Evolutionary conservation across 1,139 yeast species (phyloP).

Genomic region (Arxiozyma bovina): DNA sequence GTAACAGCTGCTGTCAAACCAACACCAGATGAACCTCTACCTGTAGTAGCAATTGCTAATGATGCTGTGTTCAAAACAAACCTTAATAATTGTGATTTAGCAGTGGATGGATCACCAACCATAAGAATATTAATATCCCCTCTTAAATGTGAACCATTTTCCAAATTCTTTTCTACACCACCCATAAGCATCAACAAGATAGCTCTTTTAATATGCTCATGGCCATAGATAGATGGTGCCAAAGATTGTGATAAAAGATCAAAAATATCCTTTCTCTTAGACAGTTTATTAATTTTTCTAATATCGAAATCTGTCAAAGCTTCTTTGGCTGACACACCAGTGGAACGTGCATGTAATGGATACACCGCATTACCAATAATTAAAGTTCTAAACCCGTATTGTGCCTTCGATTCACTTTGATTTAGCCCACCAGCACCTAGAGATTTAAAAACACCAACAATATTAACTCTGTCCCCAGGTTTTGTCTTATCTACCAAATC

Average conservation of each 20-base stretch:
- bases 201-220: constrained; percentile 84
- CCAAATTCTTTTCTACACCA: constrained; percentile 89
- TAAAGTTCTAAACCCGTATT: constrained; percentile 69
- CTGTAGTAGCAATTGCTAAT: constrained; percentile 95
- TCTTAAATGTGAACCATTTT: constrained; percentile 92
- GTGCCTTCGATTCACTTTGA: constrained; percentile 37
- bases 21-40: constrained; percentile 98
- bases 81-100: constrained; percentile 89
- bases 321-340: constrained; percentile 75
- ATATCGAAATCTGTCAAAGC: constrained; percentile 75
- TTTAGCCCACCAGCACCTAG: constrained; percentile 61
- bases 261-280: constrained; percentile 63
- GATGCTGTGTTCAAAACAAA: constrained; percentile 92
- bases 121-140: constrained; percentile 92
- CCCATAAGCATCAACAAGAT: constrained; percentile 85
- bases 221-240: constrained; percentile 95
- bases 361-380: constrained; percentile 83
- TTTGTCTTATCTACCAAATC: constrained; percentile 86
- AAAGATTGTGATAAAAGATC: constrained; percentile 74
- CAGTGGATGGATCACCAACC: constrained; percentile 99
- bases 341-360: constrained; percentile 77
- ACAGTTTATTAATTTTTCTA: constrained; percentile 71
- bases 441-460: constrained; percentile 90
- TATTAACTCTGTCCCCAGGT: constrained; percentile 94
- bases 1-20: constrained; percentile 99